Evolutionary conservation across 2,329 filamentous ascomycete species (phyloP), one percentile per base, ranked within the genome.

Genomic region (Biscogniauxia sp.): DNA sequence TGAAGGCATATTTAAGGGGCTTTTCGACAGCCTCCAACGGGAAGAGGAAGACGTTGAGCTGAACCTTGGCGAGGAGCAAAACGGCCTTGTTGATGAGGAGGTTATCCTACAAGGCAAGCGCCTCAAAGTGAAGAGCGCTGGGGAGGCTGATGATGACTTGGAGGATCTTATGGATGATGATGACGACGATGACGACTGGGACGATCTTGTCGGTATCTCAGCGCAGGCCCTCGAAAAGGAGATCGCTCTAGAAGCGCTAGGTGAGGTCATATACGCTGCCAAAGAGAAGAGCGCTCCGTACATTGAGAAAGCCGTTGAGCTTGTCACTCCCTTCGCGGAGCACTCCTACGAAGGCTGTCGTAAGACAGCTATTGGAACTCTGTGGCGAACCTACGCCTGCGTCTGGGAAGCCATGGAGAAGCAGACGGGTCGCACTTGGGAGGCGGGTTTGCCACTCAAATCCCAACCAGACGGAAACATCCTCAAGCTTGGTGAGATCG

Each of bases 181-280:
- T 3, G 90, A 93, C 53, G 89, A 92, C 45, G 90, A 94, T 51
- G 91, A 92, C 61, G 91, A 93, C 63, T 93, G 91, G 85, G 90
- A 93, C 69, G 91, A 93, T 69, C 82, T 96, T 54, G 88, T 87
- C 60, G 92, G 92, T 55, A 91, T 96, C 64, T 96, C 92, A 25
- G 92, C 93, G 57, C 86, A 97, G 58, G 92, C 94, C 23, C 86
- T 97, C 70, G 95, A 98, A 83, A 97, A 98, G 79, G 95, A 99
- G 78, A 96, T 98, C 69, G 94, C 95, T 45, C 87, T 97, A 52
- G 95, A 99, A 76, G 93, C 97, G 5, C 85, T 97, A 41, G 95
- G 93, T 66, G 95, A 99, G 73, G 87, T 99, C 64, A 89, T 98
- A 71, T 92, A 86, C 74, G 84, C 84, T 69, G 79, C 86, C 59